Evolutionary conservation across 352 stramenopile species (phyloP), one percentile per base, ranked within the genome.

Genomic region (Globisporangium paroecandrum): DNA sequence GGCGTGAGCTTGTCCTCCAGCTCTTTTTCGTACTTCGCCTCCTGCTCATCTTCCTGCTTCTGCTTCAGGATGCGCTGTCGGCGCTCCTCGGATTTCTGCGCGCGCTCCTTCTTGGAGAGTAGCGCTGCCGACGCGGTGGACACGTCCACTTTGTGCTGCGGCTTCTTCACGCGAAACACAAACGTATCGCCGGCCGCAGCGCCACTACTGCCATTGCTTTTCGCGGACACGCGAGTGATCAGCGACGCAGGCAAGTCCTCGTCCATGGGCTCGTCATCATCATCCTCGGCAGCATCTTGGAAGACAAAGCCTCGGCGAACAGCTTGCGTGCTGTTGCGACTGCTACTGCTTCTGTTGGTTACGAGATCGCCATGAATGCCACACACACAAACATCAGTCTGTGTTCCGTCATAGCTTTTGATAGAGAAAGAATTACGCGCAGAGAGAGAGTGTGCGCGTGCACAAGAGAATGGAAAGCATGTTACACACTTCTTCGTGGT

Each of bases 251-350:
- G 32, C n/a, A 62, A 24, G 27, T 64, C 62, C 9, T 47, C 65
- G 10, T 43, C 76, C 47, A 78, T 69, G 9, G 70, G 65, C 7
- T 69, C 74, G 60, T 75, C 75, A 27, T 82, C 75, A 24, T 82
- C 72, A 22, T 72, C 68, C 22, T 69, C 57, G 8, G 22, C 43
- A 13, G 60, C 27, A 20, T 71, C 59, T 25, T 73, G 61, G 60
- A 91, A 91, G 4, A 84, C 82, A 64, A 91, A 91, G 34, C 83
- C 83, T 54, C 79, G 77, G 18, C 83, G 75, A 24, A 65, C 53
- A 10, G 38, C 43, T 13, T 64, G 54, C 41, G 57, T 60, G 65
- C 41, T 72, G 69, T 24, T 68, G 73, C 25, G 43, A 24, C 51
- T 47, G 32, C 67, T 78, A 43, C 34, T 71, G 29, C n/a, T 41